Base-by-base conservation (phyloP, 352 stramenopile genomes). In the Phytophthora pisi region DNA sequence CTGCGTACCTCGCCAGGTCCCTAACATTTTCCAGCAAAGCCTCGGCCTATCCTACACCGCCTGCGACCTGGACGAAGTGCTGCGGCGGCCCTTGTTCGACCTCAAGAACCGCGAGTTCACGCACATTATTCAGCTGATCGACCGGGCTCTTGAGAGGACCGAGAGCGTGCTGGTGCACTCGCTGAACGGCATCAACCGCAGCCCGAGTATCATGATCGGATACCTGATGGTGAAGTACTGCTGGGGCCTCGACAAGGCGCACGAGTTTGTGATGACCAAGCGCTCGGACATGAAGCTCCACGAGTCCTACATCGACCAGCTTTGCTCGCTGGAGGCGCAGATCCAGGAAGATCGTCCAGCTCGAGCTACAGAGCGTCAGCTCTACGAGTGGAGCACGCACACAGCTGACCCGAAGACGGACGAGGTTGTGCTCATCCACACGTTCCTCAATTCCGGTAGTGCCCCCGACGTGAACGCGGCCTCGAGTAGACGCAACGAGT, bases 221-320 rank as follows among this genome's bases (percentile, higher is more conserved):
- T 98, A 97, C 66, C 72, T 98, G 18, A 98, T 98, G 92, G 82
- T 91, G 46, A 97, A 90, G 66, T 98, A 97, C 70, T 89, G 88
- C 53, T 98, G 93, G 93, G 88, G 91, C 0, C 74, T 97, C 30
- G 91, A 98, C 69, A 98, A 98, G 75, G 82, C 86, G 4, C 91
- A 97, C 64, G 91, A 97, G 47, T 98, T 93, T 70, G 72, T 98
- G 26, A 77, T 85, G 60, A 88, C 74, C 52, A 98, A 98, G 72
- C 84, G 91, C 11, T 57, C 78, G 1, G 93, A 98, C 68, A 86
- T 97, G 69, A 93, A 92, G 43, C 75, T 89, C 31, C 83, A 92
- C 64, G 78, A 90, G 58, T 90, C 79, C 6, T 93, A 91, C 50
- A 73, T 92, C 26, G 78, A 93, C 36, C 87, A 95, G 36, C 77